Evolutionary conservation across 1,284 basidiomycete genomes (phyloP), one percentile per base, ranked within the genome.

Genomic region (Cryptococcus floricola): DNA sequence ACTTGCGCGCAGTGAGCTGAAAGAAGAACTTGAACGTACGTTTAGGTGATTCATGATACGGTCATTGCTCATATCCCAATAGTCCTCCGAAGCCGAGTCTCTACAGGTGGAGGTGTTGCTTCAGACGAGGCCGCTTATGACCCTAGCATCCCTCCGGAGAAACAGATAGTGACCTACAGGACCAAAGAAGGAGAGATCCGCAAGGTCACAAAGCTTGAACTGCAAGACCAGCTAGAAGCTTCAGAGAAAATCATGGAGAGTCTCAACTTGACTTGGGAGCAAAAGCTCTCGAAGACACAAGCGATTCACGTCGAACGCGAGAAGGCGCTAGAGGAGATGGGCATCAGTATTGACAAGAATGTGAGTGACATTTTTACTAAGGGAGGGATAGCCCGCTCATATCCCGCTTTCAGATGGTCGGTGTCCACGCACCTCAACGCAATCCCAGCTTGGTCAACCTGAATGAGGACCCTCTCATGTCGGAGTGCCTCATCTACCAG

Each of bases 371-470:
- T 46, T 14, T 4, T 19, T 44, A 23, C 23, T 8, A 28, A 13
- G 1, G 7, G 31, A 34, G 34, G 10, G 41, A 38, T 10, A 9
- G n/a, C 14, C 28, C 28, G 41, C 23, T 54, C 12, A 18, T 19
- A 7, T 42, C 7, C 7, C 14, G 16, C 39, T 46, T 23, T 8
- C 44, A 74, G 65, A 58, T 76, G 51, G 70, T 74, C 16, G 71
- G 75, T 18, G 91, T 98, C 50, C 92, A 97, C 80, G 94, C 95
- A n/a, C 95, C 95, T n/a, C 98, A 97, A 82, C 92, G 87, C 85
- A 92, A 91, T 85, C 93, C 94, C 4, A 92, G 95, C 79, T 80
- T 97, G 61, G 93, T 97, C 69, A 97, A 97, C 77, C 78, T 97
- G 85, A 93, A 93, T 75, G 90, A 92, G 83, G 59, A 80, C 53